Evolutionary conservation across 169 alveolate genomes (phyloP).

Genomic region (Cyclospora cayetanensis): DNA sequence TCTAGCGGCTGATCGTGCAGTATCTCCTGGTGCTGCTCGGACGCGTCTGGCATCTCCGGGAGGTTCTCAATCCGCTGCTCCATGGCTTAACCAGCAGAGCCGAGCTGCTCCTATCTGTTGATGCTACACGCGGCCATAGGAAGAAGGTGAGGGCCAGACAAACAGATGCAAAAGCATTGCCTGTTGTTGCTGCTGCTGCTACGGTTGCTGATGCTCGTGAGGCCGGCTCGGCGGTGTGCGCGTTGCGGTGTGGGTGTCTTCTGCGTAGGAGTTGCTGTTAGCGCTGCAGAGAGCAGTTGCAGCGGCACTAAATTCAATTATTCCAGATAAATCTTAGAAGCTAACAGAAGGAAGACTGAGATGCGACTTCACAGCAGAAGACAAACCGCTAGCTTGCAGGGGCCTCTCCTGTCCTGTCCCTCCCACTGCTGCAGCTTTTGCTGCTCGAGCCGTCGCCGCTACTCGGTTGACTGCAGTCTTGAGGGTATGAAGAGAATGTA

Average conservation of each 20-base stretch:
- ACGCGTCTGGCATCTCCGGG: too few species aligned
- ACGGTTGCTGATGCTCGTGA: neutral
- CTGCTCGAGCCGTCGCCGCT: neutral
- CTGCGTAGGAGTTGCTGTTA: neutral
- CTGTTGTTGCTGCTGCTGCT: neutral
- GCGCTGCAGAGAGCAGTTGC: neutral
- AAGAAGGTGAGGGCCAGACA: too few species aligned
- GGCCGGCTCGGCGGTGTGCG: too few species aligned
- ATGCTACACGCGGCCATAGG: too few species aligned
- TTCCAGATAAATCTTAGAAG: neutral
- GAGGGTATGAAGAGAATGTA: neutral
- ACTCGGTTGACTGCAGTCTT: neutral
- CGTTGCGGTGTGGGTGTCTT: neutral
- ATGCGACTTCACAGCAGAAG: neutral
- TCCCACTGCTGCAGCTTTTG: constrained; percentile 34
- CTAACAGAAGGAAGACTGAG: neutral
- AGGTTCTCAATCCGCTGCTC: too few species aligned
- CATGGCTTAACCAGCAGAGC: too few species aligned
- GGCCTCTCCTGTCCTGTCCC: constrained; percentile 23
- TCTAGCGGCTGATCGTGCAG: too few species aligned
- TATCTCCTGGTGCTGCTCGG: too few species aligned
- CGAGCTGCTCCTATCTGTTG: too few species aligned
- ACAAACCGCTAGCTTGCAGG: neutral
- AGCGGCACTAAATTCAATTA: neutral
- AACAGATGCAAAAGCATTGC: too few species aligned